Evolutionary conservation across 2,329 filamentous ascomycete species (phyloP).

Genomic region (Talaromyces sp.): DNA sequence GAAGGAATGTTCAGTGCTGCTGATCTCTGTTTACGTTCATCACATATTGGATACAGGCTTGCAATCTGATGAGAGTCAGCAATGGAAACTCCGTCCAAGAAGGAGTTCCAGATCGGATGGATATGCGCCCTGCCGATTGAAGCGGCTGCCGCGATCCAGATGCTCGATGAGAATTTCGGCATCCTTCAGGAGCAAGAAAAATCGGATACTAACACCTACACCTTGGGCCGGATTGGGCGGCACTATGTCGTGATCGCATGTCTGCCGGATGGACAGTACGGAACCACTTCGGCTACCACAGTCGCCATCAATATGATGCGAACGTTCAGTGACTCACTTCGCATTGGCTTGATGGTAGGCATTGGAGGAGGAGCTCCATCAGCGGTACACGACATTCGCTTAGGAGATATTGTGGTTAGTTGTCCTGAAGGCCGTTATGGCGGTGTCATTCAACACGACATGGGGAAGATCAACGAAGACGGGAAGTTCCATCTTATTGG

Average conservation of each 20-base stretch:
- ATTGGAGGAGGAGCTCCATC: constrained; percentile 19
- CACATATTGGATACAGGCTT: neutral
- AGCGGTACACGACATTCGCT: constrained; percentile 1
- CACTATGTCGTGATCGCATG: constrained; percentile 11
- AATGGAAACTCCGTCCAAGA: too few relatives aligned
- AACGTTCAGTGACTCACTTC: constrained; percentile 19
- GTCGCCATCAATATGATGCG: constrained; percentile 21
- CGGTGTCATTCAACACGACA: constrained; percentile 25
- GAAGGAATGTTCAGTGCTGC: neutral
- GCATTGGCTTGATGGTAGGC: constrained; percentile 20
- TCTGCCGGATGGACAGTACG: constrained; percentile 19
- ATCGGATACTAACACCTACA: constrained; percentile 10
- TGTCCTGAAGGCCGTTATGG: constrained; percentile 6
- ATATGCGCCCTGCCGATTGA: constrained; percentile 19
- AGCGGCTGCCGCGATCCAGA: constrained; percentile 18
- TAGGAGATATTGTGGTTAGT: constrained; percentile 20
- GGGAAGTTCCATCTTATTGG: neutral
- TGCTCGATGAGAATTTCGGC: constrained; percentile 13
- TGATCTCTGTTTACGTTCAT: neutral
- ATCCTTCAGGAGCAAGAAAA: neutral
- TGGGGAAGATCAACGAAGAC: constrained; percentile 16
- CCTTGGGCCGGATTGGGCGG: neutral
- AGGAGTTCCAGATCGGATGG: constrained; percentile 2
- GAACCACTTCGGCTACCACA: constrained; percentile 19
- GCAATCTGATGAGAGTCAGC: too few relatives aligned